phyloP scores from a whole-genome alignment of 2,329 filamentous ascomycete species.

The Dissoconium aciculare region DNA sequence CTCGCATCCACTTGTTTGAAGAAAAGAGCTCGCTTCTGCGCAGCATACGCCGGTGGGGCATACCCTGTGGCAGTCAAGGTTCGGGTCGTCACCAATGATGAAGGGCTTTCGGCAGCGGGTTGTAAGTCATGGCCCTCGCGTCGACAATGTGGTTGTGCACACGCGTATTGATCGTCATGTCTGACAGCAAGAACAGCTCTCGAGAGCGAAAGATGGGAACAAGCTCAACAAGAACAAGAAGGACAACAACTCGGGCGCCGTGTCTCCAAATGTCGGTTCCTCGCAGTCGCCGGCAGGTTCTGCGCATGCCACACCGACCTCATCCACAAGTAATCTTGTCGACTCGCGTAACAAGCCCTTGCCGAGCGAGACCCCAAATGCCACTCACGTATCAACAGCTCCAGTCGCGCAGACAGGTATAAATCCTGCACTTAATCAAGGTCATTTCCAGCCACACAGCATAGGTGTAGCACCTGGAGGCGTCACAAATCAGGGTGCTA shows the following conservation, averaged over 20 bases:
- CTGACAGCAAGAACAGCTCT: constrained; percentile 63
- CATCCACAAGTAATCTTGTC: constrained; percentile 74
- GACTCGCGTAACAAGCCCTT: constrained; percentile 73
- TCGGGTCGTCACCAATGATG: constrained; percentile 42
- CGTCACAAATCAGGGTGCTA: constrained; percentile 8
- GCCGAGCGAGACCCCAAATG: constrained; percentile 28
- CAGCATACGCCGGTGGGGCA: no score
- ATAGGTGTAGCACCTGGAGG: constrained; percentile 4
- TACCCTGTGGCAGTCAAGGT: no score
- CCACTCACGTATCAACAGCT: constrained; percentile 21
- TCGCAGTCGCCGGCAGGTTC: constrained; percentile 45
- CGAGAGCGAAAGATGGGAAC: constrained; percentile 49
- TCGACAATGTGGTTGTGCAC: constrained; percentile 9
- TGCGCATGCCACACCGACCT: constrained; percentile 62
- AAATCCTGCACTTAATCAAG: constrained; percentile 7
- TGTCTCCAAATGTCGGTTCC: constrained; percentile 48
- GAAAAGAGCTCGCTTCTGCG: no score
- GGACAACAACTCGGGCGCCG: constrained; percentile 50
- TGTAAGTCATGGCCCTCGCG: constrained; percentile 44
- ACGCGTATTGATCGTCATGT: constrained; percentile 14
- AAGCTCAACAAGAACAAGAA: constrained; percentile 56
- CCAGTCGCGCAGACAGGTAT: constrained; percentile 10
- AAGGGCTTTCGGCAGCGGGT: constrained; percentile 96
- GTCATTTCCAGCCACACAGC: constrained; percentile 14
- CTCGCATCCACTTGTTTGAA: no score